Conservation (phyloP, 768 basidiomycete genomes). For the Boletus tylopilopsis region DNA sequence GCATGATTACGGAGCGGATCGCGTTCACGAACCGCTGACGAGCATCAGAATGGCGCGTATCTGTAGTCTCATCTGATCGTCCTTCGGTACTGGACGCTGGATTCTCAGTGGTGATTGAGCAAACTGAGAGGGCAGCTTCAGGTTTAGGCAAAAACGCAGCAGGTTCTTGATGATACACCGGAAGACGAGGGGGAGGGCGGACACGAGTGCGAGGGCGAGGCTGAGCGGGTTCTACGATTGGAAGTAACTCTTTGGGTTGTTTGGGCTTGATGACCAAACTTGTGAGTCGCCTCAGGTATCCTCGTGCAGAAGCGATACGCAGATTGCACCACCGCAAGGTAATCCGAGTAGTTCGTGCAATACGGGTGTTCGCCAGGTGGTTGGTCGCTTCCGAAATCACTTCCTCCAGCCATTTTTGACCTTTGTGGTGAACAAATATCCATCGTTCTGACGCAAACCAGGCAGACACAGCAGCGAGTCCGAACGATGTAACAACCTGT, state of each 20-base stretch:
- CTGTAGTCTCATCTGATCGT: conserved; percentile 25
- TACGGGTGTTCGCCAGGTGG: conserved; percentile 24
- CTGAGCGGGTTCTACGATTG: conserved; percentile 20
- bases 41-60: conserved; percentile 26
- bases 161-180: conserved; percentile 22
- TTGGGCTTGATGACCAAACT: conserved; percentile 24
- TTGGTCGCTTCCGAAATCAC: conserved; percentile 31
- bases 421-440: conserved; percentile 45
- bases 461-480: conserved; percentile 46
- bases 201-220: conserved; percentile 11
- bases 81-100: conserved; percentile 26
- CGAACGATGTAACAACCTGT: conserved; percentile 38
- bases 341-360: conserved; percentile 25
- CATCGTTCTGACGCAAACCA: conserved; percentile 54
- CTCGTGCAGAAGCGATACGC: conserved; percentile 17
- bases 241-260: conserved; percentile 20
- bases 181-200: conserved; percentile 10
- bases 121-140: conserved; percentile 24
- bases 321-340: conserved; percentile 22
- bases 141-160: conserved; percentile 14
- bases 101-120: conserved; percentile 25
- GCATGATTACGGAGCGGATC: conserved; percentile 47
- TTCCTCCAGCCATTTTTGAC: conserved; percentile 50
- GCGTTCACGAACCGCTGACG: conserved; percentile 39
- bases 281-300: conserved; percentile 21